These are phyloP conservation scores for Plasmodium coatneyi DNA, from an alignment of 169 alveolate genomes.

Conservation along the genomic window DNA sequence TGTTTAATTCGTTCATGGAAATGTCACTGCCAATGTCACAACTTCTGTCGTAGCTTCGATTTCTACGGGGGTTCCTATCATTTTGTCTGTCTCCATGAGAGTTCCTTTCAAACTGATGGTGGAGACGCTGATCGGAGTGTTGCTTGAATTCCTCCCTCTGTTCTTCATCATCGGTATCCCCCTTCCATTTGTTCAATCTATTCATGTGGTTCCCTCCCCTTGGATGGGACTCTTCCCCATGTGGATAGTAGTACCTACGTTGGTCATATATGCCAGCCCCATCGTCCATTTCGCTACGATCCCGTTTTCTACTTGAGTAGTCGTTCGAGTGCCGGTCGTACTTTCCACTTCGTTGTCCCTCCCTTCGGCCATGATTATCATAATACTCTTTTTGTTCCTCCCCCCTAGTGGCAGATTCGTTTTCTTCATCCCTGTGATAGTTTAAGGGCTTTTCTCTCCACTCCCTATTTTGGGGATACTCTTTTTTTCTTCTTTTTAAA, in stretches of 20 bases:
- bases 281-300: background rate
- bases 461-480: background rate
- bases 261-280: background rate
- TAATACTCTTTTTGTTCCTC: background rate
- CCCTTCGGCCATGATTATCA: background rate
- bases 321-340: background rate
- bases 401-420: background rate
- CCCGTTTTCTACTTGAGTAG: background rate
- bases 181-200: background rate
- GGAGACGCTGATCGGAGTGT: background rate
- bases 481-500: background rate
- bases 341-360: background rate
- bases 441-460: background rate
- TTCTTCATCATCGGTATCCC: background rate
- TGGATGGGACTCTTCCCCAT: background rate
- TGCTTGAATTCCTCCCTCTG: background rate
- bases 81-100: background rate
- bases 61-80: background rate
- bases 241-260: background rate
- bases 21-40: conserved; percentile 22
- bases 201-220: background rate
- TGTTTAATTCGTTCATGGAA: background rate
- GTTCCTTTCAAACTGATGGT: background rate
- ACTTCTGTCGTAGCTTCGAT: background rate
- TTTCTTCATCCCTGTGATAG: background rate